These are phyloP conservation scores for Cicer yamashitae DNA, from an alignment of 306 rosid species.

Conservation along the genomic window DNA sequence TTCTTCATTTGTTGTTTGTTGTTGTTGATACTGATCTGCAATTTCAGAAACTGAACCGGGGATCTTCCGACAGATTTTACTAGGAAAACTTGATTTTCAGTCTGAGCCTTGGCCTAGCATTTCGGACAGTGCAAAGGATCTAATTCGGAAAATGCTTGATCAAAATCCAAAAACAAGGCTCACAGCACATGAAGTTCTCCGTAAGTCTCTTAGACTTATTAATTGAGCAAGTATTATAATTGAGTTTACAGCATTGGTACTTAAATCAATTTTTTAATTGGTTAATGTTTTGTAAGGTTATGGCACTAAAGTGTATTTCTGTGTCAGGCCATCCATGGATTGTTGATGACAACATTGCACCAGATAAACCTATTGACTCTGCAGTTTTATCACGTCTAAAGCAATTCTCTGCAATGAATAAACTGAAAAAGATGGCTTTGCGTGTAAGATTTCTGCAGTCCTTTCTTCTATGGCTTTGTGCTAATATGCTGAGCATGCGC, in stretches of 20 bases:
- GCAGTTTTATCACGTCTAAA: slow-evolving; percentile 66
- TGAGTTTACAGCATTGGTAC: slow-evolving; percentile 7
- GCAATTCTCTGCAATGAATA: slow-evolving; percentile 71
- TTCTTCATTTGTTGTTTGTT: slow-evolving; percentile 37
- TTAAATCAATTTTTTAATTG: slow-evolving; percentile 6
- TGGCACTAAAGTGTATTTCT: slow-evolving; percentile 36
- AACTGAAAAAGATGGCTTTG: slow-evolving; percentile 70
- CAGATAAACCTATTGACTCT: slow-evolving; percentile 70
- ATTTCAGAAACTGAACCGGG: slow-evolving; percentile 61
- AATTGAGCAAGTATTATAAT: background rate
- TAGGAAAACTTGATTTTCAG: slow-evolving; percentile 62
- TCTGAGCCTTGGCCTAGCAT: slow-evolving; percentile 72
- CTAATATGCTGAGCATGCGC: background rate
- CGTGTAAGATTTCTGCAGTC: slow-evolving; percentile 53
- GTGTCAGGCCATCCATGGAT: slow-evolving; percentile 72
- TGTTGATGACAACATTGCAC: slow-evolving; percentile 62
- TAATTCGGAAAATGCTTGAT: slow-evolving; percentile 65
- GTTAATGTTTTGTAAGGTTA: slow-evolving; percentile 21
- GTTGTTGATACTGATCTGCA: slow-evolving; percentile 35
- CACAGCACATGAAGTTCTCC: slow-evolving; percentile 60
- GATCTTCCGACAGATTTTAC: slow-evolving; percentile 62
- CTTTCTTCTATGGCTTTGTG: slow-evolving; percentile 31
- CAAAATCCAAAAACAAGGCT: slow-evolving; percentile 62
- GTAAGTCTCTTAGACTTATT: slow-evolving; percentile 46
- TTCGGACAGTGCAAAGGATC: slow-evolving; percentile 69